Base-by-base conservation (phyloP, 2,329 filamentous ascomycete genomes). In the Ceratocystis huliohia region DNA sequence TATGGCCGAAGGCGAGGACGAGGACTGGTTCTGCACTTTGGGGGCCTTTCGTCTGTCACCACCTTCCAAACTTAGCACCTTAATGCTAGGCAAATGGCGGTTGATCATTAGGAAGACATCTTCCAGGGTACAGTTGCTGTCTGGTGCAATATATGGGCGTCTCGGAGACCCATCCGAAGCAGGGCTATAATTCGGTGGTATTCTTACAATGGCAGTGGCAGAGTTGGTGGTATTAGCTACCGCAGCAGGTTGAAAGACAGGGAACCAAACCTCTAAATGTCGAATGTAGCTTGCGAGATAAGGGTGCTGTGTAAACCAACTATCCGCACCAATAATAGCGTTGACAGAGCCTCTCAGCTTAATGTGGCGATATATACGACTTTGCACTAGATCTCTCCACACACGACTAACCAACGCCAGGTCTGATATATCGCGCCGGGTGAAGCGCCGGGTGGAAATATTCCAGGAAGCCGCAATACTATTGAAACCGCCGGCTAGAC, bases 231-330 rank as follows among this genome's bases (percentile, higher is more conserved):
- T 25, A 28, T 22, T 56, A 56, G 25, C 5, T 15, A 25, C 28
- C 28, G 62, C 33, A 41, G 53, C 64, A 1, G 80, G 81, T 70
- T 86, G 81, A 71, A 88, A 91, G 50, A 90, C 87, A 2, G 88
- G 88, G 69, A 91, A 88, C 87, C 88, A 91, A 53, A 90, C 80
- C 74, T 91, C 88, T 68, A 90, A 81, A 71, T 91, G 88, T 70
- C 84, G 85, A 68, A 91, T 84, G 70, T 89, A 84, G 7, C 75
- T 70, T 22, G 82, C 80, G 5, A 91, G 80, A 71, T 88, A 82
- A 33, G 80, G 77, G 68, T 85, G 80, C 8, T 74, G 70, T 17
- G 76, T 74, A 70, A 91, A 88, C 78, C 87, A 89, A 44, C 76
- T 69, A 69, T 82, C 78, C 5, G 86, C 83, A 61, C 84, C 79